A percentile compares a stretch with the other conserved stretches of the same genome.
Conservation (phyloP, 2,329 filamentous ascomycete species). For the Magnaporthiopsis rhizophila region DNA sequence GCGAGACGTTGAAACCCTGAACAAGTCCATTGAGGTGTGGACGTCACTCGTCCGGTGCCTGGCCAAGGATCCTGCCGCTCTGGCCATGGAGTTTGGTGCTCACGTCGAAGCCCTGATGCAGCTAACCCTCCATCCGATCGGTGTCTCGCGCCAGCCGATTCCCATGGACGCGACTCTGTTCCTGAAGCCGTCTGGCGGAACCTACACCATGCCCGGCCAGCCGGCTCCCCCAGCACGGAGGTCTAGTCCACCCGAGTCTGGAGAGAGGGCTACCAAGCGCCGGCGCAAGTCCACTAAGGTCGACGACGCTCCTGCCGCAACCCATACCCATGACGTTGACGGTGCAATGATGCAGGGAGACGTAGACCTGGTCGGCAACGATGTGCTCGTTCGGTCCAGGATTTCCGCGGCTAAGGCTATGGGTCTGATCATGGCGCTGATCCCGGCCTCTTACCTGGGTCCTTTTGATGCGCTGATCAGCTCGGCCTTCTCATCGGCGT, state of each 20-base stretch:
- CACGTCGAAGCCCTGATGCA: constrained; percentile 78
- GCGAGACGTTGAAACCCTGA: constrained; percentile 74
- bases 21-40: constrained; percentile 83
- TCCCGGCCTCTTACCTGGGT: constrained; percentile 56
- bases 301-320: constrained; percentile 55
- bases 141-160: constrained; percentile 81
- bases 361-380: constrained; percentile 84
- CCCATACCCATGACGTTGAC: constrained; percentile 88
- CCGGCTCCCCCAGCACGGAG: constrained; percentile 36
- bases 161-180: constrained; percentile 87
- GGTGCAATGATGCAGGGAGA: constrained; percentile 98
- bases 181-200: constrained; percentile 85
- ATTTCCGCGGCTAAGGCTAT: constrained; percentile 82
- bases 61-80: constrained; percentile 51
- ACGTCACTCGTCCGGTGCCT: constrained; percentile 64
- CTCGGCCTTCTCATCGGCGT: constrained; percentile 61
- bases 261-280: constrained; percentile 62
- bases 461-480: constrained; percentile 59
- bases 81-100: constrained; percentile 63
- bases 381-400: constrained; percentile 80
- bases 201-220: constrained; percentile 50
- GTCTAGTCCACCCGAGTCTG: constrained; percentile 42
- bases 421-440: constrained; percentile 70
- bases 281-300: constrained; percentile 78
- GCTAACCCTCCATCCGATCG: constrained; percentile 82